Evolutionary conservation across 768 basidiomycete genomes (phyloP).

Genomic region (Kwoniella pini): DNA sequence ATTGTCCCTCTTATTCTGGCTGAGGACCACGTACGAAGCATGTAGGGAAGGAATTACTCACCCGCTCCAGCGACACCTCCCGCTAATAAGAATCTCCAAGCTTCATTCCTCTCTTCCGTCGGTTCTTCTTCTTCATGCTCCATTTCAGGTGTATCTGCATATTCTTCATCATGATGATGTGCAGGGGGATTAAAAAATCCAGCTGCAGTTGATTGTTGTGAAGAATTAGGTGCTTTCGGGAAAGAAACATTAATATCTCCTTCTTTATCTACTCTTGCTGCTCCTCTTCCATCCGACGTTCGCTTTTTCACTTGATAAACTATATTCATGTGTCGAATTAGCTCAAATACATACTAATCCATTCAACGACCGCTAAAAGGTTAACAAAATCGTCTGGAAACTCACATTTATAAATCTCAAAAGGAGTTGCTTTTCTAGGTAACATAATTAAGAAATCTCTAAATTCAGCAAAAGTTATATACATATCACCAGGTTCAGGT

Average conservation of each 20-base stretch:
- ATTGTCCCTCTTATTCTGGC: too few species aligned
- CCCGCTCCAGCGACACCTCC: constrained; percentile 94
- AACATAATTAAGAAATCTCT: constrained; percentile 84
- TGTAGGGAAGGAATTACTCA: constrained; percentile 56
- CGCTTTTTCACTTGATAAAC: constrained; percentile 55
- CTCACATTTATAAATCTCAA: constrained; percentile 70
- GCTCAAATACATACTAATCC: too few species aligned
- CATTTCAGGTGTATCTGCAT: constrained; percentile 32
- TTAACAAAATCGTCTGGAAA: too few species aligned
- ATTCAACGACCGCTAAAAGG: too few species aligned
- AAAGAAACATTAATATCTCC: constrained; percentile 61
- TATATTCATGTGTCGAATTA: constrained; percentile 13
- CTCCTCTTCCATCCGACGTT: constrained; percentile 66
- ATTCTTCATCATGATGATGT: constrained; percentile 29
- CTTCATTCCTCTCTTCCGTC: constrained; percentile 57
- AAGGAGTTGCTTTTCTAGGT: constrained; percentile 74
- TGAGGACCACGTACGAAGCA: too few species aligned
- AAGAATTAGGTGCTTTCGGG: constrained; percentile 37
- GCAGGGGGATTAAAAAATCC: constrained; percentile 20
- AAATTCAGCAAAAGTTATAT: constrained; percentile 79
- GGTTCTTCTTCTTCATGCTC: constrained; percentile 53
- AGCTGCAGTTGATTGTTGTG: constrained; percentile 16
- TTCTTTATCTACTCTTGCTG: constrained; percentile 84
- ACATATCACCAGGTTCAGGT: constrained; percentile 60
- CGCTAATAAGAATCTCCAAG: constrained; percentile 85